These are phyloP conservation scores for Zangia roseola DNA, from an alignment of 768 basidiomycete genomes.

Conservation along the genomic window DNA sequence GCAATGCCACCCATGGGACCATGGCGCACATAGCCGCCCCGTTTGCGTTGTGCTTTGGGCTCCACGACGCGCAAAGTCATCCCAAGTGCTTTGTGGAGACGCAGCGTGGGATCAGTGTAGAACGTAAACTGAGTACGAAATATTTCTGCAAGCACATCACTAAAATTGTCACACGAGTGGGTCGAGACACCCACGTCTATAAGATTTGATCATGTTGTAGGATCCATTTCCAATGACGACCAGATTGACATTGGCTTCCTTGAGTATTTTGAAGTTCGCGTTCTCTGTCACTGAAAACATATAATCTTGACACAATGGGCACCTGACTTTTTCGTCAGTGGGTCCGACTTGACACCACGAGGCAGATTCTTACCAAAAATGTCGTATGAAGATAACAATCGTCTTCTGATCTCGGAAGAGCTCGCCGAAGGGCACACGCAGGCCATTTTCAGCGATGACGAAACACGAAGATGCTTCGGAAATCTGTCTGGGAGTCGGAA, in stretches of 20 bases:
- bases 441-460: conserved; percentile 67
- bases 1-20: conserved; percentile 65
- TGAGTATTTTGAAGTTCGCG: conserved; percentile 46
- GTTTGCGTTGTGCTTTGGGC: conserved; percentile 41
- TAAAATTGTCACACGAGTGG: background rate
- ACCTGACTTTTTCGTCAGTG: conserved; percentile 40
- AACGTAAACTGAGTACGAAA: conserved; percentile 70
- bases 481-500: conserved; percentile 58
- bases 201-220: conserved; percentile 71
- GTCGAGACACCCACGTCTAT: conserved; percentile 47
- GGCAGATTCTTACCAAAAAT: conserved; percentile 61
- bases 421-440: conserved; percentile 64
- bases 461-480: conserved; percentile 57
- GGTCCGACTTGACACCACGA: conserved; percentile 1
- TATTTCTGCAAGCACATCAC: conserved; percentile 44
- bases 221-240: conserved; percentile 82
- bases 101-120: conserved; percentile 75
- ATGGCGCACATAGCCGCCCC: conserved; percentile 66
- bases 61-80: conserved; percentile 57
- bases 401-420: conserved; percentile 58
- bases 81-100: conserved; percentile 70
- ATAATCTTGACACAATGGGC: conserved; percentile 86
- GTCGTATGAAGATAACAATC: conserved; percentile 82
- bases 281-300: conserved; percentile 62
- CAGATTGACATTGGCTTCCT: conserved; percentile 52